Base-by-base conservation (phyloP, 306 rosid genomes). In the Carpinus viminea region DNA sequence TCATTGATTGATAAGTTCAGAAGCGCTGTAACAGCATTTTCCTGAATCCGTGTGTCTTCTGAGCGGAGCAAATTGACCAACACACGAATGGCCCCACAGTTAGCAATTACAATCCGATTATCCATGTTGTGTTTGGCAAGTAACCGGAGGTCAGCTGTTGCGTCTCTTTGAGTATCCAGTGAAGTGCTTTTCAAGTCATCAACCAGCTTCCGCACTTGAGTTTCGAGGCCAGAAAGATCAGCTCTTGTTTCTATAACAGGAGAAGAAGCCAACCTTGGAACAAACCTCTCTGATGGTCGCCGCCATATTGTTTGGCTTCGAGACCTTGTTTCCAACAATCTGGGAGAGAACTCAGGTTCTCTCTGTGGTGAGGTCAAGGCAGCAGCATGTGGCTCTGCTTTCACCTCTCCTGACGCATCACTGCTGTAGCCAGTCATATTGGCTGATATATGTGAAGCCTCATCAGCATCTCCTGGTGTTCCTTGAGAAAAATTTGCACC, bases 11-110 rank as follows among this genome's bases (percentile, higher is more conserved):
- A 96, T 77, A 96, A 84, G 89, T 96, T 96, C 70, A 96, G 92
- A 80, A 96, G 98, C 64, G 99, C 90, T 7, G 99, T 96, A 64
- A 93, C 99, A 64, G 99, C 92, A 87, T 96, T 90, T 82, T 96
- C 99, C 90, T 93, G 99, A 78, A 91, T 85, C 21, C 16, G 74
- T 45, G 83, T 8, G 78, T 96, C 99, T 26, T 81, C 12, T 61
- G 94, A 93, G 74, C 71, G 79, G 54, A 96, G 96, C 75, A 96
- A 83, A 16, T 91, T 85, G 73, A 91, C 99, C 80, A 96, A 85
- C 76, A 93, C 15, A 85, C 17, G 77, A 72, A 96, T 89, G 74
- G 98, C 94, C 70, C 99, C 98, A 75, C 91, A 84, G 75, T 81
- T 88, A 72, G 98, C 97, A 83, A 96, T 96, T 26, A 90, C 94